These are phyloP conservation scores for Hypericum perforatum DNA, from an alignment of 345 rosid genomes.

Conservation along the genomic window DNA sequence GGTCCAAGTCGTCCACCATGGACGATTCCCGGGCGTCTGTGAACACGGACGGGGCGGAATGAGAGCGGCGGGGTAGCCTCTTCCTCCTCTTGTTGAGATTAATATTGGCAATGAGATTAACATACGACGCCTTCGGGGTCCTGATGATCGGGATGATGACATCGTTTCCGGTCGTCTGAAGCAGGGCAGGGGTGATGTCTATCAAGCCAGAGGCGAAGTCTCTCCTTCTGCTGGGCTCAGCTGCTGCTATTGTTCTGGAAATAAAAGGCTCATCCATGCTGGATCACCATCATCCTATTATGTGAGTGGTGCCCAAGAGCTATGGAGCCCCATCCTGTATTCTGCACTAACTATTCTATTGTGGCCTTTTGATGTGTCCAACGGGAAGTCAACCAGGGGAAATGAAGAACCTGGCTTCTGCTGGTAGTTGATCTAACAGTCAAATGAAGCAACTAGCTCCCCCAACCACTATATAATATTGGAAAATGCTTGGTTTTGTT, in stretches of 20 bases:
- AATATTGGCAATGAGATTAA: conserved; percentile 37
- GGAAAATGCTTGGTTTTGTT: no score
- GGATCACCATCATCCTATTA: background rate
- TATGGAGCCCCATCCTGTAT: background rate
- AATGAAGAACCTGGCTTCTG: background rate
- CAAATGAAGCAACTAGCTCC: background rate
- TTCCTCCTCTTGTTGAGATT: conserved; percentile 29
- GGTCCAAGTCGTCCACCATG: conserved; percentile 16
- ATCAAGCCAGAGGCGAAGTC: conserved; percentile 22
- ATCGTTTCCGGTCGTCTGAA: conserved; percentile 29
- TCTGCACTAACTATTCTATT: background rate
- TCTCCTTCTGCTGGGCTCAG: conserved; percentile 13
- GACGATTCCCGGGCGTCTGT: conserved; percentile 24
- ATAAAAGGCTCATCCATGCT: conserved; percentile 38
- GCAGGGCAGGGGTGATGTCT: conserved; percentile 23
- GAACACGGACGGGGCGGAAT: conserved; percentile 53
- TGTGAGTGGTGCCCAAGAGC: background rate
- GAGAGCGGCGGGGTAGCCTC: conserved; percentile 28
- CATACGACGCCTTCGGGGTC: conserved; percentile 26
- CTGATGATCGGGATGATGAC: conserved; percentile 25
- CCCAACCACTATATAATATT: no score
- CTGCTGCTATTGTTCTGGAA: conserved; percentile 14
- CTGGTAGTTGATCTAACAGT: conserved; percentile 4
- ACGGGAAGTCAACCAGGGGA: background rate
- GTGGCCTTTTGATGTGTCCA: background rate